These are phyloP conservation scores for Citrus medica DNA, from an alignment of 345 rosid species.

Conservation along the genomic window DNA sequence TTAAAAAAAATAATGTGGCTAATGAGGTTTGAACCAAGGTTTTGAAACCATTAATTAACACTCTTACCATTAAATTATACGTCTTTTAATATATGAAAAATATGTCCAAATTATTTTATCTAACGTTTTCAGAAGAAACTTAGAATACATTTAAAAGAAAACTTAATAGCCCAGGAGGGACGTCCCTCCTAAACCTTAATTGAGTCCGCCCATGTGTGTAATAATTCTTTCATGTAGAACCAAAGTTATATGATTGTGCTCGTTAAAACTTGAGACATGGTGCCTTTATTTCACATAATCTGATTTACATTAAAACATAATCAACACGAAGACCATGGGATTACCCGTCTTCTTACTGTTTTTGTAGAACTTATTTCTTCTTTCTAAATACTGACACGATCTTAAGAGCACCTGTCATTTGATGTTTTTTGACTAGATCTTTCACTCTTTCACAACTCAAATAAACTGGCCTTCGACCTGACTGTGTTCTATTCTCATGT, in stretches of 20 bases:
- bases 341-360: too few relatives aligned
- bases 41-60: too few relatives aligned
- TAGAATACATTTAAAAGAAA: fast-evolving
- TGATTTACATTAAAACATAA: not conserved
- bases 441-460: not conserved
- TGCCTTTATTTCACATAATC: not conserved
- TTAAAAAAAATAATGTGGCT: too few relatives aligned
- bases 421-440: not conserved
- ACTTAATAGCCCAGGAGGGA: too few relatives aligned
- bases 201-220: too few relatives aligned
- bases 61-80: too few relatives aligned
- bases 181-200: fast-evolving
- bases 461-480: not conserved
- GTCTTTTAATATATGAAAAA: too few relatives aligned
- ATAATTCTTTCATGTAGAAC: not conserved
- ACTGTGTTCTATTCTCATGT: conserved; percentile 13
- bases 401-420: not conserved
- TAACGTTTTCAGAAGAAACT: too few relatives aligned
- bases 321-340: too few relatives aligned
- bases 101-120: too few relatives aligned
- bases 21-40: too few relatives aligned
- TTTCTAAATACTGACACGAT: not conserved
- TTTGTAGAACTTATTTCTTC: not conserved
- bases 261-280: not conserved
- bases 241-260: not conserved